Evolutionary conservation across 768 basidiomycete species (phyloP).

Genomic region (Pleurotus salmoneostramineus): DNA sequence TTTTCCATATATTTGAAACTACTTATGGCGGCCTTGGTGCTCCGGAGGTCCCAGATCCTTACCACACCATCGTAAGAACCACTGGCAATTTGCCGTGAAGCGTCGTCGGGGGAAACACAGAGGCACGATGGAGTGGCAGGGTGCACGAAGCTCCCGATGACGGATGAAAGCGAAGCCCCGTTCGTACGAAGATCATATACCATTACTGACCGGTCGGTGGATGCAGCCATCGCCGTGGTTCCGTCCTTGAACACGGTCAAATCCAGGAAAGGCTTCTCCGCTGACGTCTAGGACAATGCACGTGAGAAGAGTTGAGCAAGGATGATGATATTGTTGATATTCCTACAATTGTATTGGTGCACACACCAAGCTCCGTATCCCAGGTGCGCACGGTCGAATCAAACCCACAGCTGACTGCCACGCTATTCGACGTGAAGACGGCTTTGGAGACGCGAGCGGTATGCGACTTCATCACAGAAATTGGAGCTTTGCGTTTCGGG

Average conservation of each 20-base stretch:
- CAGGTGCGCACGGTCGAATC: slow-evolving; percentile 89
- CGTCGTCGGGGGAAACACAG: slow-evolving; percentile 18
- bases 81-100: slow-evolving; percentile 54
- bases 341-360: slow-evolving; percentile 65
- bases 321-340: too few relatives aligned
- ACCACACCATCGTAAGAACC: slow-evolving; percentile 79
- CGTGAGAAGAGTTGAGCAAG: too few relatives aligned
- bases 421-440: slow-evolving; percentile 41
- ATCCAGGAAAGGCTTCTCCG: slow-evolving; percentile 75
- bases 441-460: slow-evolving; percentile 76
- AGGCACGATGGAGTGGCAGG: slow-evolving; percentile 68
- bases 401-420: slow-evolving; percentile 77
- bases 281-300: too few relatives aligned
- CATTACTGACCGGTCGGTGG: slow-evolving; percentile 71
- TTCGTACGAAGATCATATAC: slow-evolving; percentile 63
- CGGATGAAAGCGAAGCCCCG: slow-evolving; percentile 23
- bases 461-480: slow-evolving; percentile 77
- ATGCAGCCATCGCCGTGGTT: slow-evolving; percentile 51
- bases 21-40: slow-evolving; percentile 58
- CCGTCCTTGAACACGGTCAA: slow-evolving; percentile 45
- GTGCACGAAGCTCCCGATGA: slow-evolving; percentile 46
- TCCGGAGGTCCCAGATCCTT: slow-evolving; percentile 76
- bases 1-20: slow-evolving; percentile 53
- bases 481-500: slow-evolving; percentile 62
- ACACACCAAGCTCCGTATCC: slow-evolving; percentile 80